phyloP scores from a whole-genome alignment of 202 grass and related monocot species.

The Digitaria exilis region DNA sequence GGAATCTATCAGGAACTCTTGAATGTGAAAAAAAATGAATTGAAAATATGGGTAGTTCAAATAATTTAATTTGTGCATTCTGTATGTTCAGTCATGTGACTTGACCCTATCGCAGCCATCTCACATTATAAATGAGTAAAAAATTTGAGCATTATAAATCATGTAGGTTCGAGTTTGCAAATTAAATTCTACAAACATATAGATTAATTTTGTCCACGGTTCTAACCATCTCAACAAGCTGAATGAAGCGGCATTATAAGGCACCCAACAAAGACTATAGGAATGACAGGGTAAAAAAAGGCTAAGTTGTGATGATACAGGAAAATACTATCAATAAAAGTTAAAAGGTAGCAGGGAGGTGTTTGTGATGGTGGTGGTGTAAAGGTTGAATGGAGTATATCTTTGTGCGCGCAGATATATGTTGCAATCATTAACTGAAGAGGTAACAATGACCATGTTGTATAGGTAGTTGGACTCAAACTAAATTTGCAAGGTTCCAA shows the following conservation, averaged over 20 bases:
- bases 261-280: background rate
- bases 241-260: background rate
- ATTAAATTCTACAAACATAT: background rate
- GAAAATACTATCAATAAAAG: background rate
- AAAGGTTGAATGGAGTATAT: too few relatives aligned
- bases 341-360: background rate
- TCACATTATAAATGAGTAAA: background rate
- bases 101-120: background rate
- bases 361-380: too few relatives aligned
- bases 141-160: background rate
- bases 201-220: background rate
- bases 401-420: too few relatives aligned
- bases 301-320: constrained; percentile 3
- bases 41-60: background rate
- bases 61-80: background rate
- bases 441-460: background rate
- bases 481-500: background rate
- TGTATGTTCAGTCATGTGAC: background rate
- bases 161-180: background rate
- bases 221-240: constrained; percentile 3
- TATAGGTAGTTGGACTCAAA: too few relatives aligned
- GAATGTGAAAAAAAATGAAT: background rate
- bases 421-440: background rate
- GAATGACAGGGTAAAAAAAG: background rate
- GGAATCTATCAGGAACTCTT: background rate